Base-by-base conservation (phyloP, 164 flowering plant genomes). In the Umbilicus rupestris region DNA sequence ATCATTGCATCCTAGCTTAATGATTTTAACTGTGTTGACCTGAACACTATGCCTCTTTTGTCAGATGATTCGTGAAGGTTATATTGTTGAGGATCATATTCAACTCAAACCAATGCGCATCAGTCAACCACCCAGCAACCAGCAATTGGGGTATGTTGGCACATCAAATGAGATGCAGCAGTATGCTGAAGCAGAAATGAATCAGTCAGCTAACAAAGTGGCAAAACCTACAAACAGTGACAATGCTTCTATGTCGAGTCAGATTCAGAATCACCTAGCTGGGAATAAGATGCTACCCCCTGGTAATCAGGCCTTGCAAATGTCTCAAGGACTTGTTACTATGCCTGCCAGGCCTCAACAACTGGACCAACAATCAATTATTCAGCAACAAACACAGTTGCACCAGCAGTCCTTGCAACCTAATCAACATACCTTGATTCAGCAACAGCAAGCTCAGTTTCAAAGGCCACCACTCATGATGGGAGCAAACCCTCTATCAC, bases 31-130 rank as follows among this genome's bases (percentile, higher is more conserved):
- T 24, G 62, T 24, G 31, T 1, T 2, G 3, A 52, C 11, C 30
- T 52, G 31, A 52, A 52, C 31, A 28, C 0, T 24, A 26, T 26
- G 59, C 15, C 59, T 52, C 16, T 24, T 64, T 52, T n/a, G 83
- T 65, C 79, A 94, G 97, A 85, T 91, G 92, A 24, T 19, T 20
- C 87, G 73, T n/a, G 97, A 89, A 14, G 99, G 97, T 31, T 85
- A 77, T 75, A 72, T 58, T 11, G 19, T 71, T 29, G 86, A 82
- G 20, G 91, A 85, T 77, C 79, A 73, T 69, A 30, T 88, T 60
- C 92, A 75, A 74, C 79, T 78, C 10, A 85, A 74, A 71, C 92
- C 88, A 49, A 68, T 71, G 17, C 82, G 73, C 31, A 33, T 57
- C 49, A 77, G 62, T 77, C 39, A 57, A 62, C 42, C 78, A 52